Evolutionary conservation across 176 grass and related monocot species (phyloP).

Genomic region (Cenchrus fungigraminus): DNA sequence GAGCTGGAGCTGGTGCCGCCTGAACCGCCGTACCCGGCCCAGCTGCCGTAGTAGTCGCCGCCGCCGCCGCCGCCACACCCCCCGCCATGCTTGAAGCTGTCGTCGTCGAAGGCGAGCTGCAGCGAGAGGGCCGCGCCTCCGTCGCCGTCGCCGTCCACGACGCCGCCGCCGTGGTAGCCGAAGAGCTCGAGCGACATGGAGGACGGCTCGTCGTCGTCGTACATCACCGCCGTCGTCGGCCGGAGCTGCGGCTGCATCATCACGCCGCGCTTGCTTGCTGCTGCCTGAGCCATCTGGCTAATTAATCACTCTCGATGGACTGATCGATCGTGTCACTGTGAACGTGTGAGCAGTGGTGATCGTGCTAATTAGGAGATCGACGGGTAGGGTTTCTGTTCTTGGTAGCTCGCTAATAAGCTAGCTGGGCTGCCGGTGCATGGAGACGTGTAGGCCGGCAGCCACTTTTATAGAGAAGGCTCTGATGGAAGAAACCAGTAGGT

Average conservation of each 20-base stretch:
- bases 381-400: slow-evolving; percentile 47
- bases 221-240: slow-evolving; percentile 14
- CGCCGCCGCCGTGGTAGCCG: slow-evolving; percentile 34
- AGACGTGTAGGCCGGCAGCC: slow-evolving; percentile 34
- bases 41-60: slow-evolving; percentile 45
- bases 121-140: neutral
- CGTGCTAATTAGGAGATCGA: neutral
- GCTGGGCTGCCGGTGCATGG: slow-evolving; percentile 33
- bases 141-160: slow-evolving; percentile 37
- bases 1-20: slow-evolving; percentile 54
- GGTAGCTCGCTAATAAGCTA: neutral
- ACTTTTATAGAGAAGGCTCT: slow-evolving; percentile 40
- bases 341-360: neutral
- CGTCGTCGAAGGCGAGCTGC: slow-evolving; percentile 52
- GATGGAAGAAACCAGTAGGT: neutral
- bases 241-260: slow-evolving; percentile 36
- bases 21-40: slow-evolving; percentile 19
- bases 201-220: slow-evolving; percentile 49
- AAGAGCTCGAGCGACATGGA: slow-evolving; percentile 74
- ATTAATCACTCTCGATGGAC: neutral
- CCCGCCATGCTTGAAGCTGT: slow-evolving; percentile 38
- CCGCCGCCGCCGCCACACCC: neutral
- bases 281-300: slow-evolving; percentile 46
- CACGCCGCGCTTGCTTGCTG: slow-evolving; percentile 50
- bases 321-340: neutral